Conservation (phyloP, 257 asterid genomes). For the Solanum lignicaule region DNA sequence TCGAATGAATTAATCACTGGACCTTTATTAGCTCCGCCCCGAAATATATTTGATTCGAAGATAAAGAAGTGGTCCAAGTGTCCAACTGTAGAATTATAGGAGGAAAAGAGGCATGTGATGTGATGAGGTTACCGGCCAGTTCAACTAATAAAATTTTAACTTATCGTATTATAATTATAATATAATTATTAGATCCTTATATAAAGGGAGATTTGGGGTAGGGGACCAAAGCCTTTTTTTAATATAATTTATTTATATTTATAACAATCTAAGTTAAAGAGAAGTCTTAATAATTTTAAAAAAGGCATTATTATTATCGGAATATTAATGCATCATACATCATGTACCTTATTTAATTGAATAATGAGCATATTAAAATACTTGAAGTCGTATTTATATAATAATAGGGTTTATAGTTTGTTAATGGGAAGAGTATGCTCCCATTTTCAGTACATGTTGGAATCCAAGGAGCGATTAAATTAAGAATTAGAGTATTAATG, state of each 20-base stretch:
- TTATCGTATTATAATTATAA: background rate
- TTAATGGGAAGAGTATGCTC: conserved; percentile 7
- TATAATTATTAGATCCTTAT: background rate
- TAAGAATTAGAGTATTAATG: background rate
- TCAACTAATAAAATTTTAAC: background rate
- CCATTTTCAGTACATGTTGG: conserved; percentile 57
- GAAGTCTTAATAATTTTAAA: background rate
- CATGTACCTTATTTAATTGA: background rate
- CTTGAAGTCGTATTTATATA: background rate
- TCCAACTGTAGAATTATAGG: background rate
- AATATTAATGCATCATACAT: background rate
- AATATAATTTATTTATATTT: background rate
- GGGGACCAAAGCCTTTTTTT: background rate
- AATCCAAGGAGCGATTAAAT: conserved; percentile 31
- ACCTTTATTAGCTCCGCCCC: rapidly evolving
- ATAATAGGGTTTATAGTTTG: background rate
- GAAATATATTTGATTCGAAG: background rate
- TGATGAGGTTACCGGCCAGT: background rate
- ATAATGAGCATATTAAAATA: background rate
- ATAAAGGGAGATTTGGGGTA: background rate
- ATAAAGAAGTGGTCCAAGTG: background rate
- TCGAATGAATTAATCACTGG: rapidly evolving
- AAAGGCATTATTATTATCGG: background rate
- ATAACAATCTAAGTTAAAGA: background rate
- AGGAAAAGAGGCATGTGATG: background rate